These are phyloP conservation scores for Aspergillus proliferans DNA, from an alignment of 2,329 filamentous ascomycete genomes.

Conservation along the genomic window DNA sequence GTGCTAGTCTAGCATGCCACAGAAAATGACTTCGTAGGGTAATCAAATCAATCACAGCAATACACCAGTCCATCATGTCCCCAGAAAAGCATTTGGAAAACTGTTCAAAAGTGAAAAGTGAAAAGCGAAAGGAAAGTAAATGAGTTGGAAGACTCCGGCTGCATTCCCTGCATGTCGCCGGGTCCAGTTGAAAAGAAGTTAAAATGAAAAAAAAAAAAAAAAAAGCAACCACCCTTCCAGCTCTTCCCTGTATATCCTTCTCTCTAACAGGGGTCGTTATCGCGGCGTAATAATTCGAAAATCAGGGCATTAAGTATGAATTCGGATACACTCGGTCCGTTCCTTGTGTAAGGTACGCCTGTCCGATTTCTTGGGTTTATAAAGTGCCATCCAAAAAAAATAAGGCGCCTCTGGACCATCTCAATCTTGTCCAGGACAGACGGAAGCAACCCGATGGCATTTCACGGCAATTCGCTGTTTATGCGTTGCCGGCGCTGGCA, in stretches of 20 bases:
- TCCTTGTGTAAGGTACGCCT: neutral
- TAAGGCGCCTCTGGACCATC: neutral
- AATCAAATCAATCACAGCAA: constrained; percentile 12
- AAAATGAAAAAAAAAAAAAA: neutral
- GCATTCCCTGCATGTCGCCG: constrained; percentile 33
- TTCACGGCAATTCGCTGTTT: constrained; percentile 8
- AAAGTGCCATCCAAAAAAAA: neutral
- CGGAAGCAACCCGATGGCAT: neutral
- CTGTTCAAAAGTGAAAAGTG: constrained; percentile 1
- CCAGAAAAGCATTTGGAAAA: constrained; percentile 1
- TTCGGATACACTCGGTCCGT: neutral
- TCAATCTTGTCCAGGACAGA: neutral
- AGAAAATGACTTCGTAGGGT: constrained; percentile 8
- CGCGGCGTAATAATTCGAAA: neutral
- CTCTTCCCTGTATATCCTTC: neutral
- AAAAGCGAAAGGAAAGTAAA: constrained; percentile 2
- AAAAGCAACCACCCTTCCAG: constrained; percentile 1
- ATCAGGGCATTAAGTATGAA: neutral
- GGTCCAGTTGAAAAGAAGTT: constrained; percentile 11
- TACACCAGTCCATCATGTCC: constrained; percentile 6
- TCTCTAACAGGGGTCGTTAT: constrained; percentile 10
- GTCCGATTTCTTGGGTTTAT: neutral
- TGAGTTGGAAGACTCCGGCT: constrained; percentile 17
- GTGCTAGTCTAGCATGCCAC: constrained; percentile 16
- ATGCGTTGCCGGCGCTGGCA: constrained; percentile 26